A percentile compares a stretch with the other conserved stretches of the same genome.
Evolutionary conservation across 148 eudicot species (phyloP).

Genomic region (Agrostemma githago): DNA sequence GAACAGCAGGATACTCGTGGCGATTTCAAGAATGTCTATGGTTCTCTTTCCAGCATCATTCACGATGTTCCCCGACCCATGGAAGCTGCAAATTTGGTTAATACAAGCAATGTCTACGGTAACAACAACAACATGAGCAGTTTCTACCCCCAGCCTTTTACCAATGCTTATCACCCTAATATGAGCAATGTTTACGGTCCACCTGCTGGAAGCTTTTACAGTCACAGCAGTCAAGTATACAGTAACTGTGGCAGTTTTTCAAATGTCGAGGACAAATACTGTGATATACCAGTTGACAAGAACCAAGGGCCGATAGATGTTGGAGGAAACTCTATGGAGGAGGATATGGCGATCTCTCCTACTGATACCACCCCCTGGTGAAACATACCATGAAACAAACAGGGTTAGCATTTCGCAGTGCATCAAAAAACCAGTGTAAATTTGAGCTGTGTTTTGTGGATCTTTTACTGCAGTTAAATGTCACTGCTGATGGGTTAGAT

Average conservation of each 20-base stretch:
- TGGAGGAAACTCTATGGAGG: neutral
- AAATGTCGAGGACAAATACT: neutral
- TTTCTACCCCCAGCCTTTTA: neutral
- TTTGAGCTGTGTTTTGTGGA: neutral
- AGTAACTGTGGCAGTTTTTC: neutral
- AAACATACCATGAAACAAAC: neutral
- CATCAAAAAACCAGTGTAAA: neutral
- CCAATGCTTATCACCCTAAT: neutral
- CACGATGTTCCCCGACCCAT: conserved; percentile 18
- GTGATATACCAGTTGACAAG: neutral
- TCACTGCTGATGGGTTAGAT: neutral
- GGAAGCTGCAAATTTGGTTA: neutral
- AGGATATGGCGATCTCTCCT: conserved; percentile 20
- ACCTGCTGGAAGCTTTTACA: neutral
- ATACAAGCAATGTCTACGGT: neutral
- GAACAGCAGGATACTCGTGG: conserved; percentile 22
- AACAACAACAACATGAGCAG: neutral
- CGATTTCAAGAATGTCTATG: conserved; percentile 21
- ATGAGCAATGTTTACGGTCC: neutral
- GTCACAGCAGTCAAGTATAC: neutral
- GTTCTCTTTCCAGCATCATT: conserved; percentile 14
- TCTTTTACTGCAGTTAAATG: neutral
- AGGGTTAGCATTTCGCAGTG: neutral
- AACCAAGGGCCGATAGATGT: neutral
- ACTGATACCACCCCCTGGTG: neutral